These are phyloP conservation scores for Aspergillus sclerotioniger DNA, from an alignment of 495 filamentous ascomycete genomes.

Conservation along the genomic window DNA sequence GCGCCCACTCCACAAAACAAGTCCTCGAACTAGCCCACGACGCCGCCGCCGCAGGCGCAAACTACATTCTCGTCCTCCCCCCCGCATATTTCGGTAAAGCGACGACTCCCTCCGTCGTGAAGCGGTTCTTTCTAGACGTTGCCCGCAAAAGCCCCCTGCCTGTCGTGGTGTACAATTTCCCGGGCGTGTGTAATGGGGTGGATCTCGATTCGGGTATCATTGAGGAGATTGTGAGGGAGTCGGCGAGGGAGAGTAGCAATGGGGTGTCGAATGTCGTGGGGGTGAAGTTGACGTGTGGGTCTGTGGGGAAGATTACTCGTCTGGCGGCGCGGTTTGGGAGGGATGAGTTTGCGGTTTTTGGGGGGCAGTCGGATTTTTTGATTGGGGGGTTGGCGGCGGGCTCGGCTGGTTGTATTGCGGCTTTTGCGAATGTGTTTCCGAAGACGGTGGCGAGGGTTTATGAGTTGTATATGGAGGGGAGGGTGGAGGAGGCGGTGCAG, in stretches of 20 bases:
- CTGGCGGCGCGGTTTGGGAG: constrained; percentile 53
- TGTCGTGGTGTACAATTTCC: constrained; percentile 70
- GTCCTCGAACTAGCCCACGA: constrained; percentile 58
- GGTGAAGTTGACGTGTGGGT: constrained; percentile 68
- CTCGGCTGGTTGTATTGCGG: constrained; percentile 62
- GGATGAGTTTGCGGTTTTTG: constrained; percentile 61
- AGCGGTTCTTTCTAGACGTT: constrained; percentile 60
- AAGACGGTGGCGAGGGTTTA: constrained; percentile 53
- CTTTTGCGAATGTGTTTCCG: constrained; percentile 66
- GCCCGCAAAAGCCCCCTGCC: constrained; percentile 50
- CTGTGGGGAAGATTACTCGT: constrained; percentile 64
- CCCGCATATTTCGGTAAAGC: constrained; percentile 64
- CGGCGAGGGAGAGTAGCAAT: constrained; percentile 41
- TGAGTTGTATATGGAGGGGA: constrained; percentile 48
- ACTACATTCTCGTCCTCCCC: constrained; percentile 61
- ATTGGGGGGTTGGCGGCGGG: constrained; percentile 57
- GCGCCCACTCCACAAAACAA: constrained; percentile 64
- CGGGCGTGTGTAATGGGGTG: constrained; percentile 68
- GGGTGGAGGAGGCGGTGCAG: constrained; percentile 51
- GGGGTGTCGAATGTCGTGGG: constrained; percentile 57
- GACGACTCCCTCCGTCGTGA: constrained; percentile 56
- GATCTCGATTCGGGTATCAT: constrained; percentile 66
- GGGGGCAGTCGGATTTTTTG: constrained; percentile 70
- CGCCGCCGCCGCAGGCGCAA: constrained; percentile 54
- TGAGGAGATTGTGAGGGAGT: constrained; percentile 42